A percentile compares a stretch with the other conserved stretches of the same genome.
phyloP scores from a whole-genome alignment of 495 filamentous ascomycete species.

The Lasiosphaeria hispida region DNA sequence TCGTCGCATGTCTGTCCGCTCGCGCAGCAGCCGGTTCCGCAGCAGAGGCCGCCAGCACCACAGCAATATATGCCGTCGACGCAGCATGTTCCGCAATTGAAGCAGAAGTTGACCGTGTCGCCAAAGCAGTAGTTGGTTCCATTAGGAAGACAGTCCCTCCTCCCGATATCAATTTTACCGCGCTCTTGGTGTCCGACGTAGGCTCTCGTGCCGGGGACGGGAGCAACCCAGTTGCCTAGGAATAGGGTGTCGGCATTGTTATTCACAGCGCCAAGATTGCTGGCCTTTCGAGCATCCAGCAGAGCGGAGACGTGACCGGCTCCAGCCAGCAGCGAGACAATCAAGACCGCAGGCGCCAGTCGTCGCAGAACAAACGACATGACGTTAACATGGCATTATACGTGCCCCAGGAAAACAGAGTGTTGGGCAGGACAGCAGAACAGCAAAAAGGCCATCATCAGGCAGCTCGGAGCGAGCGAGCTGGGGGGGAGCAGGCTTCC shows the following conservation, averaged over 20 bases:
- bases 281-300: background rate
- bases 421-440: background rate
- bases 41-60: slow-evolving; percentile 21
- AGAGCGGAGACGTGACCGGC: slow-evolving; percentile 2
- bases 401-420: background rate
- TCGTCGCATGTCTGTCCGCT: slow-evolving; percentile 29
- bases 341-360: background rate
- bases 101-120: slow-evolving; percentile 25
- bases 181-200: slow-evolving; percentile 16
- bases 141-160: slow-evolving; percentile 31
- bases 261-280: background rate
- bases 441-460: slow-evolving; percentile 6
- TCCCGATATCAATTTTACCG: slow-evolving; percentile 15
- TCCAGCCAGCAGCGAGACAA: background rate
- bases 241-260: slow-evolving; percentile 2
- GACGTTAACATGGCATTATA: slow-evolving; percentile 8
- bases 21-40: slow-evolving; percentile 30
- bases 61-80: slow-evolving; percentile 27
- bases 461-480: no score
- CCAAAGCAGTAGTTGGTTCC: slow-evolving; percentile 37
- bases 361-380: slow-evolving; percentile 7
- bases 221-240: slow-evolving; percentile 13
- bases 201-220: slow-evolving; percentile 21
- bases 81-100: slow-evolving; percentile 31
- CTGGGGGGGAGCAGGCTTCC: no score